Evolutionary conservation across 2,329 filamentous ascomycete species (phyloP).

Genomic region (Cladosporium oxysporum): DNA sequence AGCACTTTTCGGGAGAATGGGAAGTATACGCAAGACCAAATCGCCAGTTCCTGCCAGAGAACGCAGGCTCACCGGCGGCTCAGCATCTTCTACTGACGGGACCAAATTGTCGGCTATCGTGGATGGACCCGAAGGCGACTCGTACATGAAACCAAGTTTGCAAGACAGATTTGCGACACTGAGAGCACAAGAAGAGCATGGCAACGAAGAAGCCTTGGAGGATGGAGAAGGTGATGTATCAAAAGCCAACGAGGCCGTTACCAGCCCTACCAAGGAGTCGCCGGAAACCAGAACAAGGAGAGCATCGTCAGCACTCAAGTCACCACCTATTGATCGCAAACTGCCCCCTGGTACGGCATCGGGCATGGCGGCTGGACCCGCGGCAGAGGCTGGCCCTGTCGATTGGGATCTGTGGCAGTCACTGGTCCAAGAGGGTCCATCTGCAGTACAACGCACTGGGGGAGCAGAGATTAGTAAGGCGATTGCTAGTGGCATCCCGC

Average conservation of each 20-base stretch:
- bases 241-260: background rate
- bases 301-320: slow-evolving; percentile 44
- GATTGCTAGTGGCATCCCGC: slow-evolving; percentile 90
- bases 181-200: slow-evolving; percentile 48
- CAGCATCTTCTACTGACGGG: slow-evolving; percentile 21
- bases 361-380: slow-evolving; percentile 74
- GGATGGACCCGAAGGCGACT: slow-evolving; percentile 31
- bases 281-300: slow-evolving; percentile 34
- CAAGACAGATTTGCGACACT: slow-evolving; percentile 50
- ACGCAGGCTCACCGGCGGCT: slow-evolving; percentile 30
- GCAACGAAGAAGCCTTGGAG: slow-evolving; percentile 45
- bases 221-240: slow-evolving; percentile 45
- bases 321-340: slow-evolving; percentile 65
- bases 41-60: slow-evolving; percentile 41
- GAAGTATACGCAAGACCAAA: slow-evolving; percentile 60
- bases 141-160: slow-evolving; percentile 42
- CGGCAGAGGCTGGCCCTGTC: slow-evolving; percentile 72
- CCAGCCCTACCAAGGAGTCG: slow-evolving; percentile 26
- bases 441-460: slow-evolving; percentile 83
- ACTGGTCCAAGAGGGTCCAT: slow-evolving; percentile 90
- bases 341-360: slow-evolving; percentile 84
- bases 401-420: slow-evolving; percentile 99
- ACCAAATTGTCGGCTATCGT: slow-evolving; percentile 25
- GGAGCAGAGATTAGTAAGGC: slow-evolving; percentile 86
- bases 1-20: slow-evolving; percentile 68